Percentiles rank a stretch among this genome's conserved stretches.
Conservation (phyloP, 208 protist species). For the Borovskyia barvae region DNA sequence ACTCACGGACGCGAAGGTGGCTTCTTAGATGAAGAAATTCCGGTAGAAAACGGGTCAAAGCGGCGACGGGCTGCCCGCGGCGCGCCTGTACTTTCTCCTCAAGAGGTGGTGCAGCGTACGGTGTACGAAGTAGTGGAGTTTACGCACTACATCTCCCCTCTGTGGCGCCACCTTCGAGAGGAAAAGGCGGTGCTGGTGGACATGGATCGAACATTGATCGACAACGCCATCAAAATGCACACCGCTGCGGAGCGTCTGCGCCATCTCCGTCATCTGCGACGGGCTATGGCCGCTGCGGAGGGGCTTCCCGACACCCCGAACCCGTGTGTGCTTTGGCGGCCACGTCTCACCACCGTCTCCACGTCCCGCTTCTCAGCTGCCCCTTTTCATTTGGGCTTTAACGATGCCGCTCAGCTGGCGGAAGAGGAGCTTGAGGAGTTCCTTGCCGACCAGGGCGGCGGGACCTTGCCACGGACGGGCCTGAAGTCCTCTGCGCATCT, state of each 20-base stretch:
- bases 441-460: no score
- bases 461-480: no score
- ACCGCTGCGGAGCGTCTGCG: constrained; percentile 22
- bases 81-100: background rate
- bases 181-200: constrained; percentile 75
- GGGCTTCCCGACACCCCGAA: background rate
- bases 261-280: constrained; percentile 12
- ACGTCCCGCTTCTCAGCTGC: background rate
- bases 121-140: constrained; percentile 51
- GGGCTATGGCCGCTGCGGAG: constrained; percentile 6
- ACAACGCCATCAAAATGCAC: constrained; percentile 62
- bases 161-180: constrained; percentile 57
- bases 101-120: constrained; percentile 33
- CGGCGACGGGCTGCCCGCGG: background rate
- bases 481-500: no score
- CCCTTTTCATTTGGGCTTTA: constrained; percentile 5
- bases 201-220: constrained; percentile 83
- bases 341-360: background rate
- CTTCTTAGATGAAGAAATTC: background rate
- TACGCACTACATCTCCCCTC: constrained; percentile 52
- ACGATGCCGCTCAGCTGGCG: constrained; percentile 9
- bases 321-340: constrained; percentile 17
- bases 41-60: background rate
- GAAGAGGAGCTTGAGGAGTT: constrained; percentile 11
- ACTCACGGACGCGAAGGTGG: background rate